Evolutionary conservation across 1,284 basidiomycete species (phyloP).

Genomic region (Pisolithus thermaeus): DNA sequence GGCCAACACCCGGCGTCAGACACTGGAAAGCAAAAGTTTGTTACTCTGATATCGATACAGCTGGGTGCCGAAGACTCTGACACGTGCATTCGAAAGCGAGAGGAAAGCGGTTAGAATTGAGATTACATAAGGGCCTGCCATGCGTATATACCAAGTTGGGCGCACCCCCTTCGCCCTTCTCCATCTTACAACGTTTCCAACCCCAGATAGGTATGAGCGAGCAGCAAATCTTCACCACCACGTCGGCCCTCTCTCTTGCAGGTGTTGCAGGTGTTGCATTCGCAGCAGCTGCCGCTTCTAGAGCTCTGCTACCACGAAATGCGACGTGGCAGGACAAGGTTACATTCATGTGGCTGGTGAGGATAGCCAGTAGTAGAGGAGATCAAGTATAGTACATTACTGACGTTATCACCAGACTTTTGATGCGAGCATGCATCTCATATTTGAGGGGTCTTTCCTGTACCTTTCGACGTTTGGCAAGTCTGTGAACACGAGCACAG

Average conservation of each 20-base stretch:
- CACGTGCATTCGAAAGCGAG: no score
- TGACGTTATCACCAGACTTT: conserved; percentile 45
- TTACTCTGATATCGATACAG: no score
- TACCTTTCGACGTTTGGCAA: conserved; percentile 69
- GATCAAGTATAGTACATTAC: background rate
- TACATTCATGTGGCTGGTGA: conserved; percentile 71
- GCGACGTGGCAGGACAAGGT: conserved; percentile 56
- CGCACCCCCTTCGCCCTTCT: no score
- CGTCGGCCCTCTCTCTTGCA: conserved; percentile 58
- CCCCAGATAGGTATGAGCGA: background rate
- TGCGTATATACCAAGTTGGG: no score
- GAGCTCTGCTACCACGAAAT: conserved; percentile 52
- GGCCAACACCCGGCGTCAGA: no score
- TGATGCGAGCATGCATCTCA: conserved; percentile 74
- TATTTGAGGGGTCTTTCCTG: conserved; percentile 73
- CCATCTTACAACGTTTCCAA: no score
- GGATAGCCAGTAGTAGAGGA: conserved; percentile 8
- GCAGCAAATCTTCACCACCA: conserved; percentile 51
- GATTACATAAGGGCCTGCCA: no score
- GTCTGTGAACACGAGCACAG: conserved; percentile 62
- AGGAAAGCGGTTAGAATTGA: no score
- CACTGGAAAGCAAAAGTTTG: no score
- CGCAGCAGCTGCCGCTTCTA: conserved; percentile 47
- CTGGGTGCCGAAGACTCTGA: no score
- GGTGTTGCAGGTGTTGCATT: conserved; percentile 49